Base-by-base conservation (phyloP, 208 protist genomes). In the Trypanosoma conorhini region DNA sequence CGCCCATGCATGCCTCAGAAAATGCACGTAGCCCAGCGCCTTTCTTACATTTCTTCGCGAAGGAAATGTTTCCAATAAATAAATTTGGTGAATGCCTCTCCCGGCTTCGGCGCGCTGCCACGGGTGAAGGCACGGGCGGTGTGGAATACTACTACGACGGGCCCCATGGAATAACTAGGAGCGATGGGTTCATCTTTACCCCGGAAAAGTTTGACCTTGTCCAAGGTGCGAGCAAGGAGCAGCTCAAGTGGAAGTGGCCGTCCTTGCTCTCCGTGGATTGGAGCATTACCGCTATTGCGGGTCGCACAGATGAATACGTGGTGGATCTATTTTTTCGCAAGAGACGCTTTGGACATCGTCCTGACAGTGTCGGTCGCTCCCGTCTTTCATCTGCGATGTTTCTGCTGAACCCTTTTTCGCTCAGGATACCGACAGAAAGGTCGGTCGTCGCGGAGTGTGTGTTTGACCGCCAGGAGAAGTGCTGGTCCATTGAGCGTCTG, bases 191-290 rank as follows among this genome's bases (percentile, higher is more conserved):
- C 59, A 88, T 94, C 52, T 91, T 94, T 65, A 92, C 89, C 4
- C 89, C 89, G 3, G 76, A 94, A 48, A 62, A 62, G 31, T 94
- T 94, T 66, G 77, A 80, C 26, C 63, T 94, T 57, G 40, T 70
- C 51, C 73, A 79, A 48, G 89, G 89, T 15, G 79, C 89, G 24
- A 86, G 81, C 69, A 77, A 73, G 59, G 66, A 42, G 7, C 89
- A 94, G 65, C 33, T 92, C 38, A 94, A 94, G 76, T 94, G 89
- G 89, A 94, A 94, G 72, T 94, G 89, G 87, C 82, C 66, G 33
- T 72, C 77, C 22, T 76, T 88, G 44, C 75, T 94, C 26, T 92
- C 89, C 30, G 85, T 94, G 21, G 89, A 94, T 70, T 94, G 81
- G 83, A 77, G 81, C 64, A n/a, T 90, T 50, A 72, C 51, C 26